Evolutionary conservation across 179 eudicot genomes (phyloP).

Genomic region (Heliamphora pulchella): DNA sequence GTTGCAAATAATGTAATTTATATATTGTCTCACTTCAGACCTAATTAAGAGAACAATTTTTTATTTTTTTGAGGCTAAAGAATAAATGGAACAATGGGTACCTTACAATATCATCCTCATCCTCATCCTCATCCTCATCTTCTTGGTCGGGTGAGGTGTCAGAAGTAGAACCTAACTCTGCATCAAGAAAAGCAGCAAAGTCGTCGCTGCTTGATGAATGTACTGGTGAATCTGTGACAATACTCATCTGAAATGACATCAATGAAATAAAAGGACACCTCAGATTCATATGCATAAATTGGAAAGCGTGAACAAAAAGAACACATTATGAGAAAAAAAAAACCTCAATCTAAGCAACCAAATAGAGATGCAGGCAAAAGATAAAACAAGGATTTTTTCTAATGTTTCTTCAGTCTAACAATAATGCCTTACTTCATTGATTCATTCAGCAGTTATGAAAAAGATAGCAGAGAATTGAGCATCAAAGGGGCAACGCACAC

Average conservation of each 20-base stretch:
- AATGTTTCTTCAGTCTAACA: neutral
- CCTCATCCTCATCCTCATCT: constrained; percentile 21
- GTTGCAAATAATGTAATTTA: neutral
- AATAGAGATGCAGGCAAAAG: no score
- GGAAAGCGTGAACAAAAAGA: neutral
- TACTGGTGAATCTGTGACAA: constrained; percentile 53
- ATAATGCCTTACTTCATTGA: no score
- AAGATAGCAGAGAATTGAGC: neutral
- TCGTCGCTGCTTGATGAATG: constrained; percentile 86
- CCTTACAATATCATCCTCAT: constrained; percentile 29
- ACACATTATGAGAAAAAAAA: neutral
- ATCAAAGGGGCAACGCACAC: neutral
- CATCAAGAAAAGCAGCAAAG: constrained; percentile 69
- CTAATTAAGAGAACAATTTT: neutral
- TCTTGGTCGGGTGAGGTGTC: constrained; percentile 42
- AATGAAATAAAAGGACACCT: neutral
- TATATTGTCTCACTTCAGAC: neutral
- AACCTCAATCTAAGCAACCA: neutral
- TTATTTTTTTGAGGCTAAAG: no score
- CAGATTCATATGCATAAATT: neutral
- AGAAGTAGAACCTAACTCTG: constrained; percentile 51
- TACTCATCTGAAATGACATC: constrained; percentile 24
- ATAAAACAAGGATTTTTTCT: no score
- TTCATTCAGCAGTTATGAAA: neutral
- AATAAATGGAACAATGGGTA: constrained; percentile 12